Evolutionary conservation across 257 asterid species (phyloP).

Genomic region (Craterostigma plantagineum): DNA sequence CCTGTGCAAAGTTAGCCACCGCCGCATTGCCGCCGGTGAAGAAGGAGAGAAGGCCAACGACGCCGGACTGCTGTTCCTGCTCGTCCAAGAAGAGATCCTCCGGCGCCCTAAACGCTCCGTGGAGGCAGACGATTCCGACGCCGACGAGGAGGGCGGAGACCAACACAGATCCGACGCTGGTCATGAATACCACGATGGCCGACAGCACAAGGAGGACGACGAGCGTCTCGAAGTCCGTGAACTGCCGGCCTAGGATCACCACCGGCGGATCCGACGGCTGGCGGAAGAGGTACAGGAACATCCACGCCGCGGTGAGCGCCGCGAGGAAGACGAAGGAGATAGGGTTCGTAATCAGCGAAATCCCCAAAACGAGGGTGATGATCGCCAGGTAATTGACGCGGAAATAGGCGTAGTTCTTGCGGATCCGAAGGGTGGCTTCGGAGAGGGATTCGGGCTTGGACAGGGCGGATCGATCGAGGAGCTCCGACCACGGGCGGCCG

Average conservation of each 20-base stretch:
- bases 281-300: slow-evolving; percentile 75
- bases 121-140: slow-evolving; percentile 34
- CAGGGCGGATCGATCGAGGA: slow-evolving; percentile 53
- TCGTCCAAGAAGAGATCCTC: slow-evolving; percentile 86
- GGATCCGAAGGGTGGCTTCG: slow-evolving; percentile 58
- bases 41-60: slow-evolving; percentile 58
- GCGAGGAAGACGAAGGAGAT: slow-evolving; percentile 55
- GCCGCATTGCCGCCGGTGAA: slow-evolving; percentile 19
- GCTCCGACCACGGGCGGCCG: slow-evolving; percentile 81
- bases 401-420: slow-evolving; percentile 51
- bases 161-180: slow-evolving; percentile 84
- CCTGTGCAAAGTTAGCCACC: slow-evolving; percentile 7
- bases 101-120: slow-evolving; percentile 83
- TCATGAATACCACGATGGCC: slow-evolving; percentile 45
- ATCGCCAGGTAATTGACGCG: slow-evolving; percentile 50
- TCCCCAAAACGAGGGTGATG: slow-evolving; percentile 34
- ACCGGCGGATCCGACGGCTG: slow-evolving; percentile 66
- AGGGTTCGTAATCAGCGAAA: slow-evolving; percentile 50
- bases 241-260: slow-evolving; percentile 53
- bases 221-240: slow-evolving; percentile 67
- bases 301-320: slow-evolving; percentile 69
- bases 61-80: slow-evolving; percentile 49
- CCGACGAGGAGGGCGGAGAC: slow-evolving; percentile 80
- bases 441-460: slow-evolving; percentile 66
- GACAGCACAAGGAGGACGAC: slow-evolving; percentile 24